Conservation (phyloP, 2,329 filamentous ascomycete genomes). For the Coniella vitis region DNA sequence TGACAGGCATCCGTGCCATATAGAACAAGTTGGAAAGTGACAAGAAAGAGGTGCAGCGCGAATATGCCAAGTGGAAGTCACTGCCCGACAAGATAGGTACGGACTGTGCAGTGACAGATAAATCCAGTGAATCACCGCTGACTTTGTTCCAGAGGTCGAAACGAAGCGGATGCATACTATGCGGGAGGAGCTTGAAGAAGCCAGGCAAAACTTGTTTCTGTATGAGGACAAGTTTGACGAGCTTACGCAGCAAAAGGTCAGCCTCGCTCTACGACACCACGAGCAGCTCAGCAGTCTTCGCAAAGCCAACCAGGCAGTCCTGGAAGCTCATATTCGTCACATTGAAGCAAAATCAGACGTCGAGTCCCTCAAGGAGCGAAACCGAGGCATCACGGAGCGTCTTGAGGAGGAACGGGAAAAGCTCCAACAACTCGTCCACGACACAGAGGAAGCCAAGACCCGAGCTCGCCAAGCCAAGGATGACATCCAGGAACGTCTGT, state of each 20-base stretch:
- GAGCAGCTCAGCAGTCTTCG: conserved; percentile 57
- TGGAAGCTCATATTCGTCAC: conserved; percentile 63
- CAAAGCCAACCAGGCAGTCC: conserved; percentile 52
- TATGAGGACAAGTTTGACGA: conserved; percentile 50
- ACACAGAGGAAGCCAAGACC: conserved; percentile 27
- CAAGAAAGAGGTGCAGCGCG: conserved; percentile 62
- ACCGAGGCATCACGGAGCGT: conserved; percentile 48
- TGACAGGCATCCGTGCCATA: conserved; percentile 9
- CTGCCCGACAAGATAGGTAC: conserved; percentile 65
- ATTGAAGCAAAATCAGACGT: conserved; percentile 83
- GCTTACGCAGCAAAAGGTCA: conserved; percentile 48
- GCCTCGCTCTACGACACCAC: conserved; percentile 45
- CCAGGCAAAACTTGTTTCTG: conserved; percentile 38
- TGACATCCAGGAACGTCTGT: conserved; percentile 25
- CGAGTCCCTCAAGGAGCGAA: conserved; percentile 59
- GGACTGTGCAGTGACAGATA: not conserved
- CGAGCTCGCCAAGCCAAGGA: conserved; percentile 32
- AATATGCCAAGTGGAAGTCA: conserved; percentile 55
- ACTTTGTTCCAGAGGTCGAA: conserved; percentile 24
- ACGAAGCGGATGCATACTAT: conserved; percentile 27
- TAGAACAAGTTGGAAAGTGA: conserved; percentile 48
- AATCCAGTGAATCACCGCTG: not conserved
- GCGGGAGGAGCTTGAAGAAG: conserved; percentile 31
- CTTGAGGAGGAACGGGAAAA: conserved; percentile 41
- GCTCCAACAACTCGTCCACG: conserved; percentile 31